Percentiles rank a stretch among this genome's conserved stretches.
These are phyloP conservation scores for Nemania diffusa DNA, from an alignment of 2,329 filamentous ascomycete species.

Conservation along the genomic window DNA sequence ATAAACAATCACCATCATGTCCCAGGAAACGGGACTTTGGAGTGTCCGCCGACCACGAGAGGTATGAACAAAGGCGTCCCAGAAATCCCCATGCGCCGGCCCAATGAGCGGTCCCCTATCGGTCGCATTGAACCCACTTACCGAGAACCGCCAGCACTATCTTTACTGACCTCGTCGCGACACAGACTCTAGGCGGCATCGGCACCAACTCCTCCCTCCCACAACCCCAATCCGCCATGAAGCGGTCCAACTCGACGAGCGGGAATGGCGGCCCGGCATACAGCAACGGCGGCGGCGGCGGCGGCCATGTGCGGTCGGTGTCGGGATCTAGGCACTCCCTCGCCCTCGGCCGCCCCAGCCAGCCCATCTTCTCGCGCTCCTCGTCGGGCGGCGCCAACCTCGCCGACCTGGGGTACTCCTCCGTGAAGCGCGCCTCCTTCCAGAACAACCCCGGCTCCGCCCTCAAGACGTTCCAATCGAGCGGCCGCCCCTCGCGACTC, in stretches of 20 bases:
- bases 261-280: conserved; percentile 71
- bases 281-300: too few relatives aligned
- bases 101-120: conserved; percentile 29
- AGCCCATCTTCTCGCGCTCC: conserved; percentile 86
- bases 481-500: conserved; percentile 56
- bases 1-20: conserved; percentile 66
- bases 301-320: conserved; percentile 81
- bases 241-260: conserved; percentile 84
- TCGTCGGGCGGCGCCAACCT: conserved; percentile 86
- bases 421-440: conserved; percentile 83
- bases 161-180: conserved; percentile 31
- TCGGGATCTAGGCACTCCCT: conserved; percentile 88
- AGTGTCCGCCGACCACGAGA: conserved; percentile 92
- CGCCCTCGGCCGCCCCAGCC: conserved; percentile 82
- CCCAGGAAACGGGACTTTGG: conserved; percentile 87
- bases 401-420: conserved; percentile 81
- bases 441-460: conserved; percentile 70
- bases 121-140: conserved; percentile 31
- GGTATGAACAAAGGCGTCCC: conserved; percentile 62
- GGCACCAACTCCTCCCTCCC: conserved; percentile 87
- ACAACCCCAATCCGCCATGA: conserved; percentile 91
- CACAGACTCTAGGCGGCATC: conserved; percentile 84
- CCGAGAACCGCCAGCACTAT: background rate
- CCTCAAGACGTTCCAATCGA: conserved; percentile 77
- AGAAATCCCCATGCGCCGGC: conserved; percentile 23